A percentile compares a stretch with the other conserved stretches of the same genome.
These are phyloP conservation scores for Tuber calosporum DNA, from an alignment of 495 filamentous ascomycete genomes.

Conservation along the genomic window DNA sequence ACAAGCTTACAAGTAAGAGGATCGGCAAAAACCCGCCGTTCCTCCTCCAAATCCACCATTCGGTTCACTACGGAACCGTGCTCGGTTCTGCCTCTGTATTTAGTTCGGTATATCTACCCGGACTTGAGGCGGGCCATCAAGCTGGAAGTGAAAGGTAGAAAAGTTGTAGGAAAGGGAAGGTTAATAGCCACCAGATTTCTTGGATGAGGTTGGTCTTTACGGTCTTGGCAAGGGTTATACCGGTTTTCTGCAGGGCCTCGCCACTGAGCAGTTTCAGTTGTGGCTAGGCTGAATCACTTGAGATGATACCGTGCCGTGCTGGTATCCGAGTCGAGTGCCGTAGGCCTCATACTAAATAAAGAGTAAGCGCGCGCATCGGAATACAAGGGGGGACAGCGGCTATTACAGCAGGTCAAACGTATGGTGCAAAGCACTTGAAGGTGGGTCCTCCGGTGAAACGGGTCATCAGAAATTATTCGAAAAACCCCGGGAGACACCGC, in stretches of 20 bases:
- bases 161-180: neutral
- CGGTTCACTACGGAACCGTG: neutral
- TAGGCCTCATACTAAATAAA: too few relatives aligned
- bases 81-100: neutral
- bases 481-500: too few relatives aligned
- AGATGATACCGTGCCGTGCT: too few relatives aligned
- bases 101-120: neutral
- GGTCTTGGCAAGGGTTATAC: neutral
- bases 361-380: too few relatives aligned
- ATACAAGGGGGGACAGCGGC: too few relatives aligned
- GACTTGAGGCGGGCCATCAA: neutral
- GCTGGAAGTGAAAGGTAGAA: neutral
- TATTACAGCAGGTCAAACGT: too few relatives aligned
- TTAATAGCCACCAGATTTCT: neutral
- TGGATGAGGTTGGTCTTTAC: neutral
- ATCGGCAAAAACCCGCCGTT: neutral
- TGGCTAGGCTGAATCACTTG: neutral
- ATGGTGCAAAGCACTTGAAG: too few relatives aligned
- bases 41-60: neutral
- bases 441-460: too few relatives aligned
- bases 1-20: neutral
- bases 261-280: neutral
- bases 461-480: too few relatives aligned
- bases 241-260: neutral
- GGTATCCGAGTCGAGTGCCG: too few relatives aligned